Conservation (phyloP, 2,329 filamentous ascomycete genomes). For the Elsinoe batatas region DNA sequence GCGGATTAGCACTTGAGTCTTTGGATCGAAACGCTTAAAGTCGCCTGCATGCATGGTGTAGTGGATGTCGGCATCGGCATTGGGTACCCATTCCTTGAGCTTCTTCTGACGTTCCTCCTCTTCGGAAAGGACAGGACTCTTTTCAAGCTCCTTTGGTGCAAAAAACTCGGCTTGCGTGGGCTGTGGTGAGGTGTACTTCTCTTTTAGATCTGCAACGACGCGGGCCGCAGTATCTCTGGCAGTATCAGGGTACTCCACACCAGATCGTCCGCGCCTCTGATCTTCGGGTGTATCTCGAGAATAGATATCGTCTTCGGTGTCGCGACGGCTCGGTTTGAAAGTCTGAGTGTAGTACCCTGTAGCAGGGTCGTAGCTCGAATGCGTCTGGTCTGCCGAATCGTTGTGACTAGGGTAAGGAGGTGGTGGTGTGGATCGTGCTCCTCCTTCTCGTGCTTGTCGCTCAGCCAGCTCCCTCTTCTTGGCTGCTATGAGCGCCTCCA, state of each 20-base stretch:
- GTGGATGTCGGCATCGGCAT: constrained; percentile 36
- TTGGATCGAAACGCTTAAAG: constrained; percentile 3
- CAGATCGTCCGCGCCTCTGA: not conserved
- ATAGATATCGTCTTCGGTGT: constrained; percentile 5
- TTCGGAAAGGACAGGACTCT: constrained; percentile 22
- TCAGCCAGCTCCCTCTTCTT: constrained; percentile 12
- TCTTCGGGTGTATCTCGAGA: constrained; percentile 9
- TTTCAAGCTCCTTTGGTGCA: constrained; percentile 35
- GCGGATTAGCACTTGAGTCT: constrained; percentile 31
- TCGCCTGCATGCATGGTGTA: constrained; percentile 33
- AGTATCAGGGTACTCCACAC: constrained; percentile 18
- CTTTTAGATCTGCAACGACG: constrained; percentile 35
- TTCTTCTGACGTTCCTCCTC: constrained; percentile 17
- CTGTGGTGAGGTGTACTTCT: constrained; percentile 31
- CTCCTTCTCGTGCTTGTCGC: not conserved
- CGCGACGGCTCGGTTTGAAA: constrained; percentile 3
- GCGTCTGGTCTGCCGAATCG: not conserved
- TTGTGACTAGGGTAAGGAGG: constrained; percentile 1
- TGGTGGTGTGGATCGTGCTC: not conserved
- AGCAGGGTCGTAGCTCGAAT: not conserved
- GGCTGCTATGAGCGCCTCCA: constrained; percentile 2
- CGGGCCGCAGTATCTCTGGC: constrained; percentile 29
- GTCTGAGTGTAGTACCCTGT: constrained; percentile 5
- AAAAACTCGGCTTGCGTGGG: constrained; percentile 40
- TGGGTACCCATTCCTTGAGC: constrained; percentile 30